Evolutionary conservation across 2,329 filamentous ascomycete genomes (phyloP).

Genomic region (Ophiostoma montium): DNA sequence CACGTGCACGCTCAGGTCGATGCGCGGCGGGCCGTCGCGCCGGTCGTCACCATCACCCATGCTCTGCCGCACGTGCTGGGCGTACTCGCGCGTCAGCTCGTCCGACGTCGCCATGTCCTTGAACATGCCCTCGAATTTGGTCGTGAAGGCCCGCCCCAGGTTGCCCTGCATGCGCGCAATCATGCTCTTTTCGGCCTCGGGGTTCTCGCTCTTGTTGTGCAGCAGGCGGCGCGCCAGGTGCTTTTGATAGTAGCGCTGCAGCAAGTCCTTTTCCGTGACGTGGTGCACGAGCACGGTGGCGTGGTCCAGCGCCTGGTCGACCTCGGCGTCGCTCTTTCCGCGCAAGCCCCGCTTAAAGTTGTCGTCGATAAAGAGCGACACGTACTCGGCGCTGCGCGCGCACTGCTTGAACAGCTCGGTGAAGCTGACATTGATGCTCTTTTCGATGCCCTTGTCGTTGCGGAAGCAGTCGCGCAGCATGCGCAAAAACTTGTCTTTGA

Average conservation of each 20-base stretch:
- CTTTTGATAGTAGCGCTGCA: slow-evolving; percentile 96
- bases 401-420: slow-evolving; percentile 92
- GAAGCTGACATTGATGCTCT: slow-evolving; percentile 74
- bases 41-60: slow-evolving; percentile 29
- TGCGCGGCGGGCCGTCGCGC: slow-evolving; percentile 28
- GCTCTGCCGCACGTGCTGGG: slow-evolving; percentile 41
- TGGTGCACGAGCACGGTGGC: slow-evolving; percentile 80
- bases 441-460: slow-evolving; percentile 63
- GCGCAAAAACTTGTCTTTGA: slow-evolving; percentile 82
- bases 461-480: slow-evolving; percentile 63
- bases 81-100: slow-evolving; percentile 68
- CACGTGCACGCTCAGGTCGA: slow-evolving; percentile 73
- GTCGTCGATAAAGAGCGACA: slow-evolving; percentile 94
- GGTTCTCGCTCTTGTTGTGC: slow-evolving; percentile 77
- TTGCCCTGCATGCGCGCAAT: slow-evolving; percentile 95
- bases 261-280: slow-evolving; percentile 81
- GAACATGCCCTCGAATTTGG: slow-evolving; percentile 57
- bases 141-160: slow-evolving; percentile 84
- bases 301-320: slow-evolving; percentile 74
- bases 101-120: slow-evolving; percentile 84
- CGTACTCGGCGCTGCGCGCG: slow-evolving; percentile 69
- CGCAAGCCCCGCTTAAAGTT: slow-evolving; percentile 89
- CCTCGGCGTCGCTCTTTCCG: slow-evolving; percentile 78
- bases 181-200: slow-evolving; percentile 89
- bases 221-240: slow-evolving; percentile 79